Evolutionary conservation across 2,329 filamentous ascomycete genomes (phyloP), one percentile per base, ranked within the genome.

Genomic region (Boeremia lycopersici): DNA sequence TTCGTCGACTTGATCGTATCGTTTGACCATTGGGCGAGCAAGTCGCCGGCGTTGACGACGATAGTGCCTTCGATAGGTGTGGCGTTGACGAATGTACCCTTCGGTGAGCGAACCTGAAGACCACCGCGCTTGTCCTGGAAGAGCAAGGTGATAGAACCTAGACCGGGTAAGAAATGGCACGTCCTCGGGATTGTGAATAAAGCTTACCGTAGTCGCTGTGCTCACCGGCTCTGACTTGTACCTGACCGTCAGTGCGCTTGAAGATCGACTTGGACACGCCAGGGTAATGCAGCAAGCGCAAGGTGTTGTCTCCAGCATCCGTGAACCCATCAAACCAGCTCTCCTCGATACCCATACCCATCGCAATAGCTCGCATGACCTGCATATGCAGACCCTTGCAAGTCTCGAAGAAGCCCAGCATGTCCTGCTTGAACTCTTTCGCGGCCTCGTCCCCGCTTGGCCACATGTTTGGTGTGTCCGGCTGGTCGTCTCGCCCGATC

Each of bases 1-100:
- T 92, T 85, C 4, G 93, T 97, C 70, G 89, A 93, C 78, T 89
- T 92, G 77, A 97, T 96, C 4, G 85, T 89, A 68, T 96, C 91
- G 69, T 97, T 97, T 60, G 89, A 91, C 93, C 92, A 96, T 47
- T 92, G 82, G 1, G 90, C 88, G 44, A 97, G 79, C 63, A 97
- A 73, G 71, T 97, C 93, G 1, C 92, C 93, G 0, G 92, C 92
- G 68, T 97, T 97, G 61, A 96, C 84, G 10, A 97, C 90, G 35
- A 95, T 88, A 0, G 91, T 92, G 49, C 86, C 87, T 31, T 86
- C 81, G 56, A 96, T 93, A 0, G 93, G 92, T 6, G 85, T 91
- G 1, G 90, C 93, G 68, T 96, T 86, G 34, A 96, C 86, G 67
- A 93, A 96, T 0, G 82, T 85, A 2, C 90, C 90, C 35, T 84